Base-by-base conservation (phyloP, 352 stramenopile genomes). In the Phytopythium cucurbitacearum region DNA sequence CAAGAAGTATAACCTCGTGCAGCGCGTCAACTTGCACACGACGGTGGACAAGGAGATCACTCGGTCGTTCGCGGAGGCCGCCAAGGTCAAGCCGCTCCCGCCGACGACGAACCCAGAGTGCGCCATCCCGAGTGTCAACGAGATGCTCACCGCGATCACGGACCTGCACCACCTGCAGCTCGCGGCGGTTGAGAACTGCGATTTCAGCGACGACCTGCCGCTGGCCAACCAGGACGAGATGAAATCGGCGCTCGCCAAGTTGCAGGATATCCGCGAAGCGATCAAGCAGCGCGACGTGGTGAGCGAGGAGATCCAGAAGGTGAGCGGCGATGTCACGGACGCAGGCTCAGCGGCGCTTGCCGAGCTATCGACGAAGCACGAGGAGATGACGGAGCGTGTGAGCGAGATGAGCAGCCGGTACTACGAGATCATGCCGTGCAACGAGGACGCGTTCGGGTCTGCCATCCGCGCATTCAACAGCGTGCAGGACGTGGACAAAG, bases 401-500 rank as follows among this genome's bases (percentile, higher is more conserved):
- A 89, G 79, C 41, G 79, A 89, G 40, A 74, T 71, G 54, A 87
- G 74, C 45, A 89, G 76, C 40, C 74, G 81, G 12, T 92, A 92
- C 57, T 90, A 88, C 55, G 81, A 92, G 53, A 62, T 89, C 8
- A 89, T 92, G 70, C 81, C 81, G 15, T 85, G 73, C 34, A 75
- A 85, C 52, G 81, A 92, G 62, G 71, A 88, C 16, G 65, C 59
- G 37, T 76, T 85, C 21, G 74, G 67, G 2, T 61, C 66, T 8
- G 68, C 76, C 32, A 88, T 92, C 49, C 67, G 74, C 32, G 75
- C 70, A 7, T 92, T 92, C 34, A 71, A 87, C 55, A 66, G 57
- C 6, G 52, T 84, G 3, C 43, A 50, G 33, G 68, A 80, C 28
- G 81, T 92, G 15, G 84, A 92, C 39, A 60, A 57, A 4, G 81